Evolutionary conservation across 169 alveolate species (phyloP).

Genomic region (Amoebophrya sp.): DNA sequence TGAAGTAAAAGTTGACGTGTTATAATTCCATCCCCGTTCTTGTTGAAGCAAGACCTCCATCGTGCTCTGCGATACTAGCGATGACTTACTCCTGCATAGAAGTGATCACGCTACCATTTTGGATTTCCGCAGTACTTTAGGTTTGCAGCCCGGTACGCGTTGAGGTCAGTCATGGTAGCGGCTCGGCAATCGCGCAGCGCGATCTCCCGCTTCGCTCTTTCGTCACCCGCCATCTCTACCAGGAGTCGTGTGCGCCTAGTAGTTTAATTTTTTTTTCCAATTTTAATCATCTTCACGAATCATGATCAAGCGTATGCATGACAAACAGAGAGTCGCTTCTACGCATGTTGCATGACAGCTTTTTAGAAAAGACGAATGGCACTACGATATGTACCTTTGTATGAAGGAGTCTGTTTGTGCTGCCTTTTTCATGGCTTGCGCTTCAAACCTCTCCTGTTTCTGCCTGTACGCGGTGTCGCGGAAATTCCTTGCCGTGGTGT

Average conservation of each 20-base stretch:
- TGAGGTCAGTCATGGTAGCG: not conserved
- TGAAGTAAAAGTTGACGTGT: too few species aligned
- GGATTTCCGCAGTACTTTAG: not conserved
- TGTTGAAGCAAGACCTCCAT: not conserved
- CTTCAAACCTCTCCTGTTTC: conserved; percentile 1
- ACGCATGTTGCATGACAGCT: too few species aligned
- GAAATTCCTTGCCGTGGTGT: not conserved
- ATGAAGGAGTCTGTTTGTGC: not conserved
- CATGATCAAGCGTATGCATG: too few species aligned
- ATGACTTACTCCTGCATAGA: not conserved
- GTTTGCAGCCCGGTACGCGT: not conserved
- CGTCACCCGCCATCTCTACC: conserved; percentile 10
- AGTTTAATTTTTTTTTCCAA: not conserved
- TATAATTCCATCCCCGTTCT: not conserved
- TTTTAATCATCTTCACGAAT: too few species aligned
- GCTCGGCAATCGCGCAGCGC: not conserved
- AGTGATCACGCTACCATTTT: not conserved
- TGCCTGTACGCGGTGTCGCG: not conserved
- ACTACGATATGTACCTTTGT: not conserved
- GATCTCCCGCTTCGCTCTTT: not conserved
- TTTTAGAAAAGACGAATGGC: too few species aligned
- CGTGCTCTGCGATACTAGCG: too few species aligned
- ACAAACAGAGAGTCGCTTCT: too few species aligned
- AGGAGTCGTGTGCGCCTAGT: not conserved
- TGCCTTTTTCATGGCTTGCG: not conserved